Percentiles rank a stretch among this genome's conserved stretches.
Conservation (phyloP, 2,329 filamentous ascomycete species). For the Pyrenophora graminea region DNA sequence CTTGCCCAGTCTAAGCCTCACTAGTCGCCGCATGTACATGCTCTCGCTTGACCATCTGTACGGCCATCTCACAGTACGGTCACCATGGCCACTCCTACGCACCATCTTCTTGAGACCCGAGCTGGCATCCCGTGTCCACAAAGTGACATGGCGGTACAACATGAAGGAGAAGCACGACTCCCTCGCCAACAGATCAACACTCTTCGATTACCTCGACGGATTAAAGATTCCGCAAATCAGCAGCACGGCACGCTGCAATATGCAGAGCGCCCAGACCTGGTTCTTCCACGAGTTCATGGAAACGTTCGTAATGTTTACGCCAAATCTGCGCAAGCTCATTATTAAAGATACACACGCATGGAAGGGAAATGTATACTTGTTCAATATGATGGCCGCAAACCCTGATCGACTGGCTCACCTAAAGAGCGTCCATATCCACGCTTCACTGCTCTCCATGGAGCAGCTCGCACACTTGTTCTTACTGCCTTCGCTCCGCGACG, state of each 20-base stretch:
- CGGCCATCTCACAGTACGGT: neutral
- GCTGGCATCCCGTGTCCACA: constrained; percentile 2
- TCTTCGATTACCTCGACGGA: neutral
- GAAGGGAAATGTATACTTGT: constrained; percentile 4
- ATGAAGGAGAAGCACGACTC: neutral
- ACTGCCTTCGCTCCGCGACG: constrained; percentile 3
- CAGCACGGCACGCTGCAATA: neutral
- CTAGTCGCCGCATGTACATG: constrained; percentile 7
- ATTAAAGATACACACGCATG: constrained; percentile 3
- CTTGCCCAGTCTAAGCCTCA: constrained; percentile 5
- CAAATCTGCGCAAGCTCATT: constrained; percentile 1
- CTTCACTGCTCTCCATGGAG: constrained; percentile 6
- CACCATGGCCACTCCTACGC: constrained; percentile 7
- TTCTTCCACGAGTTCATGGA: constrained; percentile 3
- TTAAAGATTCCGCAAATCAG: neutral
- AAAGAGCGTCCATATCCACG: constrained; percentile 3
- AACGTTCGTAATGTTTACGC: constrained; percentile 4
- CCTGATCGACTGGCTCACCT: neutral
- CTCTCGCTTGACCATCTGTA: constrained; percentile 9
- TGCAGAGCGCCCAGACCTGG: neutral
- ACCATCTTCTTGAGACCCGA: constrained; percentile 1
- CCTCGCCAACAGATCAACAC: neutral
- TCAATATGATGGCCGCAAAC: neutral
- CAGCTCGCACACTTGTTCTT: constrained; percentile 9
- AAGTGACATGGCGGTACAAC: constrained; percentile 4